Percentiles rank a stretch among this genome's conserved stretches.
phyloP scores from a whole-genome alignment of 2,329 filamentous ascomycete species.

The Penicillium digitatum region DNA sequence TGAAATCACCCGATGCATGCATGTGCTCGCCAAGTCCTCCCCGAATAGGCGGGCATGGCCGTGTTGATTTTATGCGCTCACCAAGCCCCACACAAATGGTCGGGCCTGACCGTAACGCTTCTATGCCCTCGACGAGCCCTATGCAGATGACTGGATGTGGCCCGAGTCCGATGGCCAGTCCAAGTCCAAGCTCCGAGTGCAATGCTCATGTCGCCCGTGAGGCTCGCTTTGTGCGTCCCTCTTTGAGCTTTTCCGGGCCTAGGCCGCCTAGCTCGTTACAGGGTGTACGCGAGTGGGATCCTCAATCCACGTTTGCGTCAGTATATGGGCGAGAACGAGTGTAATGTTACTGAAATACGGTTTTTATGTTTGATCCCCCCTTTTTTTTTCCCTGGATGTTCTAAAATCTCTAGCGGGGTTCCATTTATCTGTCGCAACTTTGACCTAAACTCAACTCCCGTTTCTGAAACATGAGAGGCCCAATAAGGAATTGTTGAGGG shows the following conservation, averaged over 20 bases:
- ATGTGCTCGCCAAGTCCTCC: constrained; percentile 24
- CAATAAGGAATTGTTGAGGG: not conserved
- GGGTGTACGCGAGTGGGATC: constrained; percentile 35
- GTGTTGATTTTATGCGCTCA: constrained; percentile 17
- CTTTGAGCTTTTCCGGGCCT: constrained; percentile 48
- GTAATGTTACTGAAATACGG: not conserved
- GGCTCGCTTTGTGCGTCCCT: constrained; percentile 46
- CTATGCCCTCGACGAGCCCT: constrained; percentile 21
- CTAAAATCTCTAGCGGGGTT: not conserved
- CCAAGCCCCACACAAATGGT: constrained; percentile 18
- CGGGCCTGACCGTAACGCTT: not conserved
- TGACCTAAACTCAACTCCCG: not conserved
- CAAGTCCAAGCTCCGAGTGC: constrained; percentile 19
- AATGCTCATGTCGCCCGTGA: constrained; percentile 40
- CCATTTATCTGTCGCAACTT: not conserved
- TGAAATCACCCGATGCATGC: constrained; percentile 33
- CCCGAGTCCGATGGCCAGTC: constrained; percentile 27
- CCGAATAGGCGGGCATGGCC: constrained; percentile 3
- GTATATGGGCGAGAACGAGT: constrained; percentile 13
- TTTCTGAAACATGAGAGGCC: not conserved
- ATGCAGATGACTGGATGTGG: constrained; percentile 11
- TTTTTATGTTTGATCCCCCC: not conserved
- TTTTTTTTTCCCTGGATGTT: not conserved
- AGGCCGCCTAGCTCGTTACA: constrained; percentile 38
- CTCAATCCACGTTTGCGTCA: constrained; percentile 35